Base-by-base conservation (phyloP, 345 rosid species). In the Geranium rotundifolium region DNA sequence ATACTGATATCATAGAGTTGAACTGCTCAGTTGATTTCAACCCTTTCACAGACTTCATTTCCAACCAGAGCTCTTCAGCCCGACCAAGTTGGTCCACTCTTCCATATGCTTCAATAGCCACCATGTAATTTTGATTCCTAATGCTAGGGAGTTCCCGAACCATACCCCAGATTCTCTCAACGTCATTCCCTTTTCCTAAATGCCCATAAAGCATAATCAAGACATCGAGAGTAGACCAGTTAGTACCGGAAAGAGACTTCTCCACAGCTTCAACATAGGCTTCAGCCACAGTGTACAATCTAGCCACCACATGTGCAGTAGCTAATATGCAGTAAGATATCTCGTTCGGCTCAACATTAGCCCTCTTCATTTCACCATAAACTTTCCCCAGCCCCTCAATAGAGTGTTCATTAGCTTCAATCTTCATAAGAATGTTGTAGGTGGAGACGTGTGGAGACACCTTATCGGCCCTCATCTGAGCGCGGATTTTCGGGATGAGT, bases 211-310 rank as follows among this genome's bases (percentile, higher is more conserved):
- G 66, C 52, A 90, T 87, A 63, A 90, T 79, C 57, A 92, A 78
- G 63, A 87, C 79, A 74, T 93, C 96, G 1, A 90, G 80, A 0
- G 90, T 93, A 9, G 95, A 87, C 99, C 97, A 93, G 66, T 87
- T 90, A 63, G 76, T 79, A 60, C 95, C 97, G 0, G 83, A 83
- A 65, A 79, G 73, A 65, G 85, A 72, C 72, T 68, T 85, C 84
- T 90, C 91, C 61, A 87, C 77, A 59, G 80, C 87, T 76, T 89
- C 95, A 3, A 85, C 84, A 68, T 90, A 87, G 14, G 80, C 85
- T 75, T 86, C 96, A 12, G 87, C 85, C 2, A 74, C 95, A 16
- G 89, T 84, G 73, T 81, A 81, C 60, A 90, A 71, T 66, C 88
- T 87, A n/a, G 97, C 99, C 69, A 82, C 90, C 18, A 75, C 90